Base-by-base conservation (phyloP, 2,329 filamentous ascomycete species). In the Aspergillus sp. region DNA sequence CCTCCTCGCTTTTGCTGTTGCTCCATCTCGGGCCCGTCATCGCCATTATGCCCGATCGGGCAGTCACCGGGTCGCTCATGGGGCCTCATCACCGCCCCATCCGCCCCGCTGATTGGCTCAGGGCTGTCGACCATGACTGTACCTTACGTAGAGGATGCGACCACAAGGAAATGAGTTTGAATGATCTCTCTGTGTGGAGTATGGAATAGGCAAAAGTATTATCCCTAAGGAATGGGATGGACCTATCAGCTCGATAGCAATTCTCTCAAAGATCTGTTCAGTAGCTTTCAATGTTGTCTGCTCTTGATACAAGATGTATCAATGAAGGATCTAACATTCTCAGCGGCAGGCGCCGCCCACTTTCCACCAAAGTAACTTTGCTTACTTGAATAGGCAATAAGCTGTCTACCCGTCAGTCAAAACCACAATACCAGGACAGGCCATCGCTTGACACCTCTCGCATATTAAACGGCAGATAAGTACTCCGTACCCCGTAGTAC, bases 1-100 rank as follows among this genome's bases (percentile, higher is more conserved):
- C 65, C 65, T 62, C 65, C 56, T 58, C 56, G 45, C 50, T 64
- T 64, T 63, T 41, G 28, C 25, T 43, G 48, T 25, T 47, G 30
- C 49, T 38, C 28, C 28, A 23, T 32, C 32, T 55, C 52, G 52
- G 52, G 17, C 8, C 25, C 50, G 38, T 41, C 28, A 51, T 45
- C 56, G 58, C 25, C 43, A 53, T 59, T 55, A 59, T 32, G 47
- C 59, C 51, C 59, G 36, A 61, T 55, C 39, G 51, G 55, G 59
- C 50, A 55, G 55, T 23, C 36, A 47, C 15, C 47, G 21, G 53
- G 39, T n/a, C 39, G 49, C 21, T n/a, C 49, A 17, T 17, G 47
- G 45, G 32, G 32, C 12, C 32, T 36, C 32, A 36, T 36, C 32
- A 36, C 32, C 32, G 32, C 32, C 32, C 32, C 32, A 36, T 36